Evolutionary conservation across 1,284 basidiomycete species (phyloP), one percentile per base, ranked within the genome.

Genomic region (Lentinus polychrous): DNA sequence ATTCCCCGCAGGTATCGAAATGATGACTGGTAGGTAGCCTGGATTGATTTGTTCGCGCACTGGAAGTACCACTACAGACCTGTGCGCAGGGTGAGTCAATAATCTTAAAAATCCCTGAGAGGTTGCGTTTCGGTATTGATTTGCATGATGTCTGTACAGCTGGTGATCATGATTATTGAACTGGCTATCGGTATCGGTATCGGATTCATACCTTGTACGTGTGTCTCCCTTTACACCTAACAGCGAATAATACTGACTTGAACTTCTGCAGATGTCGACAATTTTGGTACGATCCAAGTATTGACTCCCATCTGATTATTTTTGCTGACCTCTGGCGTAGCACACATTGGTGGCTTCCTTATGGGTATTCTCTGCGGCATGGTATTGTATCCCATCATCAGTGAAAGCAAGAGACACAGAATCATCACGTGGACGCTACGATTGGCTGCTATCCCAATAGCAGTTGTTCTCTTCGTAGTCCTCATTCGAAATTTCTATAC

Each of bases 401-500:
- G 82, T 55, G 73, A 73, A 15, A 85, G 89, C 1, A 83, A 74
- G 49, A 74, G 80, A 11, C 92, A 94, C 61, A 77, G 78, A 49
- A 60, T 78, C n/a, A 76, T 90, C 41, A 81, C 87, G 56, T 92
- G 88, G 83, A 68, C 59, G 32, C 77, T 88, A 57, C 81, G 94
- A 48, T 56, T 91, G 12, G 67, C 82, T 27, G 89, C 91, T 0
- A 71, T 91, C 27, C 84, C 85, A 0, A 57, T 95, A 36, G 77
- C 84, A 2, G 66, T 95, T 18, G 69, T 94, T 23, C 76, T 95
- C 27, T 95, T 88, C 55, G 86, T 94, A 20, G 74, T 93, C 2
- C 74, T 97, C 33, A 78, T 79, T 27, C 76, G 83, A 54, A 97
- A 98, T 66, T 97, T 98, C 66, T 96, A 94, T 62, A 91, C 80